Conservation (phyloP, 2,329 filamentous ascomycete species). For the Diaporthe nobilis region DNA sequence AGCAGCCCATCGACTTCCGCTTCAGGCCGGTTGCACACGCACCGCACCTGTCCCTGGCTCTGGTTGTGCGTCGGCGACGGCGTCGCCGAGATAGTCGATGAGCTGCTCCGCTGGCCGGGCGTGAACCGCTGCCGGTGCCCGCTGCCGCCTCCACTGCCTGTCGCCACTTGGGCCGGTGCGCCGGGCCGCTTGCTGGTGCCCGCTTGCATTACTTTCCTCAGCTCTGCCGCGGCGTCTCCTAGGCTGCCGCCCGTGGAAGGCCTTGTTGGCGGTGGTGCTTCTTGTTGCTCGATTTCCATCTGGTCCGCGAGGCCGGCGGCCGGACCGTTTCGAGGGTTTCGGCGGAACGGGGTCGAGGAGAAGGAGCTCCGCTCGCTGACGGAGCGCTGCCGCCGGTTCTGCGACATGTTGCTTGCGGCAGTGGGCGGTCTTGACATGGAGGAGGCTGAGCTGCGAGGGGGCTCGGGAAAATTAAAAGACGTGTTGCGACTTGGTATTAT, state of each 20-base stretch:
- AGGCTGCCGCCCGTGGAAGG: constrained; percentile 40
- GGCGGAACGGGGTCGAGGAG: constrained; percentile 16
- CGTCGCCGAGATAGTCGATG: constrained; percentile 63
- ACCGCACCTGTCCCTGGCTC: constrained; percentile 64
- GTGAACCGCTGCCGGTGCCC: constrained; percentile 55
- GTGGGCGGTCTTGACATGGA: constrained; percentile 35
- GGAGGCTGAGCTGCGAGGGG: constrained; percentile 47
- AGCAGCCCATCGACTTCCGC: constrained; percentile 61
- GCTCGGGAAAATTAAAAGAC: constrained; percentile 71
- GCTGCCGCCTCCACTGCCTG: constrained; percentile 47
- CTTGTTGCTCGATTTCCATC: constrained; percentile 36
- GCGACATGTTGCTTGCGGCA: constrained; percentile 49
- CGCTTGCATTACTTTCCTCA: constrained; percentile 69
- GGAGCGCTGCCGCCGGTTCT: constrained; percentile 33
- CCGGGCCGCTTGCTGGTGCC: constrained; percentile 53
- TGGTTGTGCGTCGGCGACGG: constrained; percentile 55
- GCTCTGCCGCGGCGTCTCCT: constrained; percentile 72
- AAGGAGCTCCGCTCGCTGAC: constrained; percentile 32
- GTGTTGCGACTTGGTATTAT: constrained; percentile 73
- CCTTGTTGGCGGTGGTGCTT: constrained; percentile 18
- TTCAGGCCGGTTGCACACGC: constrained; percentile 66
- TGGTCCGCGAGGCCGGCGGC: constrained; percentile 17
- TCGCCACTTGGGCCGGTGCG: constrained; percentile 23
- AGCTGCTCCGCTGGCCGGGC: constrained; percentile 49
- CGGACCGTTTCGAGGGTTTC: neutral